Evolutionary conservation across 805 yeast genomes (phyloP), one percentile per base, ranked within the genome.

Genomic region (Dipodascus geniculatus): DNA sequence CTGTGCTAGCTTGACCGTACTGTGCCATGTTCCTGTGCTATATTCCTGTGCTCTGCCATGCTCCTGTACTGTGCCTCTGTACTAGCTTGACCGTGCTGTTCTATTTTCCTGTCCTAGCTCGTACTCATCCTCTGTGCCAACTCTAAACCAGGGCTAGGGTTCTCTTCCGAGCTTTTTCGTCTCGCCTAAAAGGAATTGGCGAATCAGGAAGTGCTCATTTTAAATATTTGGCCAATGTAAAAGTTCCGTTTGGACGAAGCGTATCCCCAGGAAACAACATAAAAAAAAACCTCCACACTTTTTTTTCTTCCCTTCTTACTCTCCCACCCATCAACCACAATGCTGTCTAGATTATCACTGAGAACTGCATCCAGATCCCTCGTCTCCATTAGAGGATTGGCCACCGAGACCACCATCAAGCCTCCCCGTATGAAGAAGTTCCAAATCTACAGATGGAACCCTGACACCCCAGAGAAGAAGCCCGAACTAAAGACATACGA

Each of bases 401-500:
- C 65, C 3, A 55, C 67, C 9, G 56, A 87, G 22, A 73, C 78
- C 23, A 77, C 83, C 51, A 78, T 73, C 56, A 69, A 69, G 56
- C 71, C 76, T 14, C 81, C 82, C 51, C 76, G 84, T 57, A 60
- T 84, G 62, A 93, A 93, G 76, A 80, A 83, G 28, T 90, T 93
- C 73, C 87, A 90, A 68, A 83, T 93, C 65, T 93, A 93, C 79
- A 83, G 99, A 75, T 93, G 99, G 99, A 86, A 85, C 66, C 99
- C 99, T 54, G 99, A 93, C 69, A 81, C 87, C 52, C 99, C 99
- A 52, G 89, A 87, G 61, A 82, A 80, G 61, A 87, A 90, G 77
- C 99, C 99, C 56, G 74, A 76, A 60, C 78, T 93, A 80, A 83
- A 87, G 72, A 78, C 79, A 58, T 93, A 85, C 74, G 77, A 87